Conservation (phyloP, 2,329 filamentous ascomycete species). For the Claviceps sp. region DNA sequence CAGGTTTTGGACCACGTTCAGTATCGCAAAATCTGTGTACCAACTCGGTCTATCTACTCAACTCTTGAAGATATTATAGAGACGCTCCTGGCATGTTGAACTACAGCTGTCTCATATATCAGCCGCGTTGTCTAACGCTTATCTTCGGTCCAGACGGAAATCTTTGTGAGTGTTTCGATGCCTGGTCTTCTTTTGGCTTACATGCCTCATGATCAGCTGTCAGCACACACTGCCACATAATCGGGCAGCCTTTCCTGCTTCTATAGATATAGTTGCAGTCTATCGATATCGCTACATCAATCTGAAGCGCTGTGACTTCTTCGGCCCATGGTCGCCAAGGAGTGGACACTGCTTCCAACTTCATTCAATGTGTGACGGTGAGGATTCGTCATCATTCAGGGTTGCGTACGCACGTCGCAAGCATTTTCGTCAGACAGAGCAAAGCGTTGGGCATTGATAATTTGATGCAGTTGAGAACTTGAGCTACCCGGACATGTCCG, state of each 20-base stretch:
- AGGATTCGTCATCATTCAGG: constrained; percentile 52
- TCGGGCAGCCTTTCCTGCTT: constrained; percentile 60
- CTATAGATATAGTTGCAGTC: constrained; percentile 49
- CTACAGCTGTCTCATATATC: constrained; percentile 51
- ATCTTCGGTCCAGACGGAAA: constrained; percentile 56
- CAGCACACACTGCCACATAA: constrained; percentile 35
- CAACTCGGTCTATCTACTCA: constrained; percentile 80
- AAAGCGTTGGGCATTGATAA: too few relatives aligned
- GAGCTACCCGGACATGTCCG: too few relatives aligned
- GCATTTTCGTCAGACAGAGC: constrained; percentile 32
- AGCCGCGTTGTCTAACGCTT: too few relatives aligned
- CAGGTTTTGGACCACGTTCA: constrained; percentile 31
- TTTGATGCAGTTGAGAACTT: too few relatives aligned
- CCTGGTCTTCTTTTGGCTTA: constrained; percentile 55
- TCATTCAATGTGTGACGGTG: constrained; percentile 45
- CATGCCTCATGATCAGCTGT: constrained; percentile 51
- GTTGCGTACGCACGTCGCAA: constrained; percentile 48
- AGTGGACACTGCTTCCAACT: constrained; percentile 68
- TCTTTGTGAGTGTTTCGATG: constrained; percentile 42
- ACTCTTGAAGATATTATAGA: constrained; percentile 58
- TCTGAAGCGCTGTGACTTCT: constrained; percentile 70
- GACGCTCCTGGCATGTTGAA: constrained; percentile 63
- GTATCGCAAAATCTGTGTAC: constrained; percentile 38
- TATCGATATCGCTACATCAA: constrained; percentile 66
- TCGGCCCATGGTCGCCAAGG: constrained; percentile 52